Evolutionary conservation across 2,329 filamentous ascomycete genomes (phyloP), one percentile per base, ranked within the genome.

Genomic region (Fusarium cicatricum): DNA sequence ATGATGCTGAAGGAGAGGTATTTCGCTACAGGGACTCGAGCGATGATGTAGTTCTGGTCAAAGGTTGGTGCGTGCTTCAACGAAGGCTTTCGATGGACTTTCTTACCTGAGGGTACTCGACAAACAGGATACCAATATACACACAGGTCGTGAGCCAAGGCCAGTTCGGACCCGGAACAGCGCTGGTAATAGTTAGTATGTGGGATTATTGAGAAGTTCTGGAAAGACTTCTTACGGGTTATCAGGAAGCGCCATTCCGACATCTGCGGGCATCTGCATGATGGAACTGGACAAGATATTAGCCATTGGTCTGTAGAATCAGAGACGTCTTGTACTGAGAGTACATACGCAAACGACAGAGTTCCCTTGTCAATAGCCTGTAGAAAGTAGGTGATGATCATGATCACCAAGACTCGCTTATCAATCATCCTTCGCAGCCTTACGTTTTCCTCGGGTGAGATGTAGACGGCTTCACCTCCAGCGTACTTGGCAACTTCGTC

Each of bases 61-160:
- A n/a, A 12, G 12, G 7, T 37, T 1, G 42, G 38, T 19, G 2
- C 11, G 19, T 11, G 26, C 7, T 9, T 15, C 9, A 21, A 6
- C 16, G 14, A 5, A 8, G 16, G 17, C 17, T 5, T 5, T 32
- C 7, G 39, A 16, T 9, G 11, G n/a, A 12, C 11, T 14, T 34
- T 36, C 38, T 36, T 43, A 50, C 47, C 39, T 50, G 88, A 0
- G 89, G 89, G 67, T 90, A 91, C 71, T 91, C 89, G 61, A 90
- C 88, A 40, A 87, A 73, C 10, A 91, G 77, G 16, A 90, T 85
- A 45, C 84, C 86, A 57, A 91, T 86, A 75, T 91, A 91, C 61
- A 91, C 89, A 78, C 86, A 90, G 11, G 87, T 90, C 0, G 86
- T 89, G 45, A 92, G 77, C 89, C 89, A 91, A 19, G 80, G 82